Evolutionary conservation across 257 asterid species (phyloP).

Genomic region (Solanum bulbocastanum): DNA sequence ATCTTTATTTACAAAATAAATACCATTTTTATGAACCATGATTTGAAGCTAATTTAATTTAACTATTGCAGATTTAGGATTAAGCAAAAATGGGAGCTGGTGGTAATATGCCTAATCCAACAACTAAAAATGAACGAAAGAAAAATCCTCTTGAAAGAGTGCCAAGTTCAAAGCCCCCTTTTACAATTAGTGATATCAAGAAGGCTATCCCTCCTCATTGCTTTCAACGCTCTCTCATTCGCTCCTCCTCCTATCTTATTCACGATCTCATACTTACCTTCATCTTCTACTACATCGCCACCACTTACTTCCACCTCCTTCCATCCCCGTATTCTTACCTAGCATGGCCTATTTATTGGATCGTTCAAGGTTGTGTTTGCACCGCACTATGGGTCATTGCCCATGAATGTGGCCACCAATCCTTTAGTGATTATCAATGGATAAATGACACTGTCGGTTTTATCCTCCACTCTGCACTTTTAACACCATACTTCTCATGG

Average conservation of each 20-base stretch:
- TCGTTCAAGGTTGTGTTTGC: neutral
- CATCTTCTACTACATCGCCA: neutral
- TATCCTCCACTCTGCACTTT: neutral
- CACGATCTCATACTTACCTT: neutral
- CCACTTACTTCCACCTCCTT: neutral
- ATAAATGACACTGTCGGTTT: neutral
- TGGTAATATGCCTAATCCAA: neutral
- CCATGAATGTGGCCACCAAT: neutral
- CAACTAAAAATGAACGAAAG: neutral
- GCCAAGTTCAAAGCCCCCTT: conserved; percentile 3
- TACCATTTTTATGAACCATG: too few species aligned
- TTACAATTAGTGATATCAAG: neutral
- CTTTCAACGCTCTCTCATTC: neutral
- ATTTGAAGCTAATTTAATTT: too few species aligned
- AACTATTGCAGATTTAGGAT: too few species aligned
- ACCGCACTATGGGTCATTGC: neutral
- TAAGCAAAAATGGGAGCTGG: neutral
- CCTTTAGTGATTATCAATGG: neutral
- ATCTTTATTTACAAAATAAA: too few species aligned
- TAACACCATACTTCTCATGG: neutral
- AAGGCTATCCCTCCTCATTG: conserved; percentile 7
- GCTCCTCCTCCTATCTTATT: neutral
- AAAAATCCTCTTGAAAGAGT: neutral
- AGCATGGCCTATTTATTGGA: neutral
- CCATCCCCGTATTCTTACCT: neutral